Conservation (phyloP, 2,329 filamentous ascomycete species). For the Scedosporium minutisporum region DNA sequence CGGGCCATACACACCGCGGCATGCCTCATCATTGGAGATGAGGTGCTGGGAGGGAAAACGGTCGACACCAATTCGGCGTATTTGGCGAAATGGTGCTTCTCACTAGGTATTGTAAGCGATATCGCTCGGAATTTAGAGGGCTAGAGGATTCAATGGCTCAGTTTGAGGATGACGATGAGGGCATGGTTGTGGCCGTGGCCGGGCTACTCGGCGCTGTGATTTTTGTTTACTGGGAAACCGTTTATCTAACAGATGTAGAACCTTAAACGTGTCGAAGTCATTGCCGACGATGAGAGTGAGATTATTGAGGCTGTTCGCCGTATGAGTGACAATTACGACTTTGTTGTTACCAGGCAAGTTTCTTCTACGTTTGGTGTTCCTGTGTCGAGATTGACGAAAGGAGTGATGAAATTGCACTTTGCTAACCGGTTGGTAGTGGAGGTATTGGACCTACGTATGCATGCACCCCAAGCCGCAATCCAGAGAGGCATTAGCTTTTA, state of each 20-base stretch:
- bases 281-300: slow-evolving; percentile 82
- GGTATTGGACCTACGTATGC: slow-evolving; percentile 90
- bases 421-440: slow-evolving; percentile 41
- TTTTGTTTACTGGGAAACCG: neutral
- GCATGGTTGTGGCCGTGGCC: neutral
- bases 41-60: slow-evolving; percentile 91
- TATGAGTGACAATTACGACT: slow-evolving; percentile 86
- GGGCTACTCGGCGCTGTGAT: neutral
- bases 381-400: no score
- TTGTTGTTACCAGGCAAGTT: slow-evolving; percentile 71
- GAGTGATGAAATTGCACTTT: slow-evolving; percentile 10
- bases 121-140: no score
- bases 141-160: no score
- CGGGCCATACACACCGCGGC: slow-evolving; percentile 79
- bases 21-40: slow-evolving; percentile 93
- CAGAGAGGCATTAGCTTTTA: neutral
- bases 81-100: slow-evolving; percentile 56
- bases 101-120: slow-evolving; percentile 44
- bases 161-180: no score
- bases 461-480: neutral
- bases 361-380: neutral
- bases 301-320: slow-evolving; percentile 79
- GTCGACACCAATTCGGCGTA: slow-evolving; percentile 54
- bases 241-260: slow-evolving; percentile 28
- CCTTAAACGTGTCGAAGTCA: slow-evolving; percentile 82